Base-by-base conservation (phyloP, 768 basidiomycete species). In the Podaxis sp. region DNA sequence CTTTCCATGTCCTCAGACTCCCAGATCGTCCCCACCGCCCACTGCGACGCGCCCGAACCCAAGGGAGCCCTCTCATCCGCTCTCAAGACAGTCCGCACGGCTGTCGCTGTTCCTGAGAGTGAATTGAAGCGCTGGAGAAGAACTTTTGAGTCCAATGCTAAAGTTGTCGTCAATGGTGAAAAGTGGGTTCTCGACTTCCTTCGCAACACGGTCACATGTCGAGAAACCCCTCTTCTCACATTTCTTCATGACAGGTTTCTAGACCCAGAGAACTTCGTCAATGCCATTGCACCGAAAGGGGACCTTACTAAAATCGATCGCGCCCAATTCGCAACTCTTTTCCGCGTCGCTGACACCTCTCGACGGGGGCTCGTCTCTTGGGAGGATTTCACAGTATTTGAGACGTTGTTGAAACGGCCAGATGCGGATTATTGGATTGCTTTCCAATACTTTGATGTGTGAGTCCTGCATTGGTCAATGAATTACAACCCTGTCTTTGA, bases 341-440 rank as follows among this genome's bases (percentile, higher is more conserved):
- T 96, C 78, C 87, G 88, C 61, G 92, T 96, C 63, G 94, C 94
- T 53, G 95, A 95, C 77, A 79, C 84, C 49, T 84, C 85, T 49
- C 84, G 85, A 71, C 85, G 87, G 66, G 93, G 88, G 40, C 78
- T 91, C 26, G 83, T 96, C 59, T 90, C 90, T 56, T 98, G 94
- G 90, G 95, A 97, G 69, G 97, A 99, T 75, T 99, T 97, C 68
- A 88, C 88, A 5, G 89, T 96, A 65, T 99, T 99, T 72, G 91
- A 99, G 80, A 96, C 95, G 17, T 78, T 93, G 66, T 77, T 96
- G 69, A 95, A 98, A 79, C 83, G 92, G 66, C 93, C 96, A 19
- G 96, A 98, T 75, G 96, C 96, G 33, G 95, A 98, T 74, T 96
- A 96, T 75, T 93, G 91, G 84, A 95, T 96, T 75, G 95, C 95